Percentiles rank a stretch among this genome's conserved stretches.
Conservation (phyloP, 441 rosid species). For the Eutrema salsugineum region DNA sequence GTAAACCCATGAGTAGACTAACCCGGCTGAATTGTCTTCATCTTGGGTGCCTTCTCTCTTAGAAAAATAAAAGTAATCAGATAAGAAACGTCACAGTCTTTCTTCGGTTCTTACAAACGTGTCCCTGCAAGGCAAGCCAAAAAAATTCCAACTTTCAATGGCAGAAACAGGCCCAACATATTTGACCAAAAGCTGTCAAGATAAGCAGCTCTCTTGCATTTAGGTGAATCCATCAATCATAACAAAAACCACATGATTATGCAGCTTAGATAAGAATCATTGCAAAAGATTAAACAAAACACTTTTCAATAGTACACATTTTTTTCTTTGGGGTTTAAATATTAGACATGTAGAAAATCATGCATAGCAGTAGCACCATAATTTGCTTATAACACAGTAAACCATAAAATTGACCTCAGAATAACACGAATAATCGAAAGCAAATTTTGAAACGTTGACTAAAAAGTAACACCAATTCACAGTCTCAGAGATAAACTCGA, state of each 20-base stretch:
- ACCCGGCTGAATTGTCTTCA: constrained; percentile 52
- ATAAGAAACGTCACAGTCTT: constrained; percentile 28
- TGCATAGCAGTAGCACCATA: background rate
- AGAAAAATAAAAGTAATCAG: constrained; percentile 29
- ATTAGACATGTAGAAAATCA: background rate
- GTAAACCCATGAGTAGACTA: constrained; percentile 22
- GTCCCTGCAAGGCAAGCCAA: constrained; percentile 26
- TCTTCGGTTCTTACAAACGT: constrained; percentile 32
- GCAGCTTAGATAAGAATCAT: background rate
- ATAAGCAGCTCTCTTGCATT: background rate
- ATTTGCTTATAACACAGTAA: background rate
- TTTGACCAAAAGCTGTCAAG: background rate
- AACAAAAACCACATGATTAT: background rate
- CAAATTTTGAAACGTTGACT: background rate
- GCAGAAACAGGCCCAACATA: background rate
- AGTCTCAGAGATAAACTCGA: background rate
- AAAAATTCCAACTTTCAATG: constrained; percentile 4
- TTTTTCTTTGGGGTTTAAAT: background rate
- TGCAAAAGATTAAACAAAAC: background rate
- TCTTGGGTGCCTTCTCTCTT: constrained; percentile 33
- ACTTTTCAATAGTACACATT: background rate
- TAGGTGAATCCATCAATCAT: background rate
- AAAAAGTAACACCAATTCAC: constrained; percentile 19
- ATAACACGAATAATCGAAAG: background rate
- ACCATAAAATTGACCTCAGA: background rate